Evolutionary conservation across 768 basidiomycete species (phyloP), one percentile per base, ranked within the genome.

Genomic region (Boletus huronensis): DNA sequence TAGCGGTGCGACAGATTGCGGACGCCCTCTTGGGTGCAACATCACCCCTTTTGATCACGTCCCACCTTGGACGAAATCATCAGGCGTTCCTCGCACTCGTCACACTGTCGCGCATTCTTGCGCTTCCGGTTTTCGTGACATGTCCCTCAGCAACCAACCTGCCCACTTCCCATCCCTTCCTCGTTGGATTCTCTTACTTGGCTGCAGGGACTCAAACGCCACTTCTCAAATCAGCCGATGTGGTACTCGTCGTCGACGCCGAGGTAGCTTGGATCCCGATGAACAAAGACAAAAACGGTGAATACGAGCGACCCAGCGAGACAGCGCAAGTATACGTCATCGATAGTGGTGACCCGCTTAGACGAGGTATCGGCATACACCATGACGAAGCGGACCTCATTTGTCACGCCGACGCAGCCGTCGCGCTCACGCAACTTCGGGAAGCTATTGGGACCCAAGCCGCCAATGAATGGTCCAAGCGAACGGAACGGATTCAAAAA

Each of bases 191-290:
- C 17, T 79, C 82, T 3, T 85, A 75, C 69, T 74, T 82, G 51
- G 69, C 64, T 0, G 70, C 75, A 2, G 75, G 67, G 25, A 73
- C 74, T 0, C 80, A 82, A 43, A 77, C 79, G 26, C 64, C 67
- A 2, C 73, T 77, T 47, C 75, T 88, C 19, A 70, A 72, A 31
- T 67, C 69, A 23, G 84, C 85, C 0, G 88, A 90, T 57, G 77
- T 82, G 4, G 75, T 90, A 17, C 68, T 90, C 10, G 70, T 87
- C 17, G 55, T 90, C n/a, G 87, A 89, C 53, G 75, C 74, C 8
- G 84, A 85, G 55, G 70, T 87, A 0, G 83, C 87, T 0, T 89
- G 86, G 83, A 81, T 85, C 26, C 77, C 81, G 1, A 71, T 64
- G 42, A 74, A 78, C 50, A 76, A 77, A 32, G 71, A 65, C 52